Percentiles rank a stretch among this genome's conserved stretches.
These are phyloP conservation scores for Zygoascus ofunaensis DNA, from an alignment of 805 yeast genomes.

Conservation along the genomic window DNA sequence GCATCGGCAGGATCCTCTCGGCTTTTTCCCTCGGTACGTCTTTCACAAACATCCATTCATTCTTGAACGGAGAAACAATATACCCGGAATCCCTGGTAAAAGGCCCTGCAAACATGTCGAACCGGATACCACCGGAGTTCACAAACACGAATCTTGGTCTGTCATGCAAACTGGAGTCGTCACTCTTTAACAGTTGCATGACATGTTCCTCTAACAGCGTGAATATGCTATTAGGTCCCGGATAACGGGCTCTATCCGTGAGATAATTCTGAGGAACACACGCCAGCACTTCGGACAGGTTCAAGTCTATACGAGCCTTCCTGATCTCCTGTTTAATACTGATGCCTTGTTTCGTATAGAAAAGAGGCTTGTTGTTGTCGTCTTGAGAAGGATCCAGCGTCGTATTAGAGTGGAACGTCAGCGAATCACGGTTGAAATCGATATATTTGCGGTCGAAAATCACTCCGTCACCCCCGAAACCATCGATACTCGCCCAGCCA, in stretches of 20 bases:
- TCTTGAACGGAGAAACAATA: constrained; percentile 77
- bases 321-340: constrained; percentile 38
- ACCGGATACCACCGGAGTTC: constrained; percentile 83
- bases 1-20: constrained; percentile 38
- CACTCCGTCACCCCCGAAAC: constrained; percentile 17
- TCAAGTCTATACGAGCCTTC: constrained; percentile 38
- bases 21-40: constrained; percentile 54
- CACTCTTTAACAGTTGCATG: constrained; percentile 33
- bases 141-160: constrained; percentile 47
- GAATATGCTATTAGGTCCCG: constrained; percentile 49
- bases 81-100: constrained; percentile 73
- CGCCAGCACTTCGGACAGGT: constrained; percentile 52
- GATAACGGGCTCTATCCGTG: constrained; percentile 57
- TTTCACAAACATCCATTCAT: constrained; percentile 62
- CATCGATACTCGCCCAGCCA: constrained; percentile 69
- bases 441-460: constrained; percentile 56
- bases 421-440: constrained; percentile 71
- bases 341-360: constrained; percentile 50
- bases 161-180: constrained; percentile 24
- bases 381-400: constrained; percentile 9
- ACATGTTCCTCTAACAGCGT: constrained; percentile 49
- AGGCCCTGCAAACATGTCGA: constrained; percentile 76
- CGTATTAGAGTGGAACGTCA: constrained; percentile 48
- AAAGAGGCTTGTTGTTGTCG: constrained; percentile 20
- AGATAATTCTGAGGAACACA: constrained; percentile 57